Conservation (phyloP, 495 filamentous ascomycete species). For the Glutinoglossum americanum region DNA sequence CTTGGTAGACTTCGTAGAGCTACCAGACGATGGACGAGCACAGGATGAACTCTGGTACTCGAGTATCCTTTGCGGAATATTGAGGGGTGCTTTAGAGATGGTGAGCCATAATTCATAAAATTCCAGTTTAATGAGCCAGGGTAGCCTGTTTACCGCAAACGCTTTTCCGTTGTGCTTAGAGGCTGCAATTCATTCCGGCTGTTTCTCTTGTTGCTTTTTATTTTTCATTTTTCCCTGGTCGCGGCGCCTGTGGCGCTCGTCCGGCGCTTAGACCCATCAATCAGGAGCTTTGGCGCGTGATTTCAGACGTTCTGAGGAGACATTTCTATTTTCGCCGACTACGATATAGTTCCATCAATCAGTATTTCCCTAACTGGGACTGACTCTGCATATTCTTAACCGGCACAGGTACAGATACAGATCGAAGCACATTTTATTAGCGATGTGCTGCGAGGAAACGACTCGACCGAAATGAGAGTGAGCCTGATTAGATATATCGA, state of each 20-base stretch:
- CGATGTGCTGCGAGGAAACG: conserved; percentile 80
- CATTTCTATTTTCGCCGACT: not conserved
- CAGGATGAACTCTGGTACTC: conserved; percentile 98
- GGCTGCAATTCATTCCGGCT: not conserved
- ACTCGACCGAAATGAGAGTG: conserved; percentile 93
- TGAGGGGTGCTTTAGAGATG: conserved; percentile 88
- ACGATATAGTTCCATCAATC: not conserved
- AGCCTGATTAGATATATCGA: conserved; percentile 87
- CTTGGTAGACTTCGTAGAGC: conserved; percentile 87
- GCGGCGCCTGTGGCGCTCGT: not conserved
- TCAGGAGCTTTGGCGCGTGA: not conserved
- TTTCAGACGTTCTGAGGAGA: not conserved
- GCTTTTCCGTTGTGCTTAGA: not conserved
- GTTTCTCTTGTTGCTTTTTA: not conserved
- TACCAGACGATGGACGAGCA: conserved; percentile 85
- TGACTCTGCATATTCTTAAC: not conserved
- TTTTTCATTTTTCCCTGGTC: not conserved
- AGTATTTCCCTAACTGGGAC: not conserved
- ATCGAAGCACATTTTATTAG: conserved; percentile 94
- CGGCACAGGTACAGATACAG: conserved; percentile 77
- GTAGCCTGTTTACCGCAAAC: not conserved
- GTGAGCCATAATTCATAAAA: conserved; percentile 22
- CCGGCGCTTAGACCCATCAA: not conserved
- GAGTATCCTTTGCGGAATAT: conserved; percentile 84
- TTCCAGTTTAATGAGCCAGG: not conserved